These are phyloP conservation scores for Fusarium napiforme DNA, from an alignment of 2,329 filamentous ascomycete genomes.

Conservation along the genomic window DNA sequence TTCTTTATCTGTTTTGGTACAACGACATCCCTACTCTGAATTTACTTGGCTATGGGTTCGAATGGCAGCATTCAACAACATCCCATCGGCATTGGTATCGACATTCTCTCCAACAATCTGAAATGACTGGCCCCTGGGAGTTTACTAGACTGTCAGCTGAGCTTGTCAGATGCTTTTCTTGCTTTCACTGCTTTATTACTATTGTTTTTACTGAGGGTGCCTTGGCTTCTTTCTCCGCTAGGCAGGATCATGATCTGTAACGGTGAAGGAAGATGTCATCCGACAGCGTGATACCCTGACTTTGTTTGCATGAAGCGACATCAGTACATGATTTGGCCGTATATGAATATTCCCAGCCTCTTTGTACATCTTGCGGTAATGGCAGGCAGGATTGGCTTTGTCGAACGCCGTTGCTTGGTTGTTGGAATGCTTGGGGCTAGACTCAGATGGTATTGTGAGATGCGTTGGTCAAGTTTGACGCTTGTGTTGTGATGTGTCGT, in stretches of 20 bases:
- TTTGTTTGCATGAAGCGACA: constrained; percentile 35
- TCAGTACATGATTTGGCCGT: background rate
- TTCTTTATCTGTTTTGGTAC: constrained; percentile 5
- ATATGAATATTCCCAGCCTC: background rate
- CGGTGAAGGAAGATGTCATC: constrained; percentile 21
- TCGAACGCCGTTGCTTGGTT: background rate
- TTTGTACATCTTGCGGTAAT: background rate
- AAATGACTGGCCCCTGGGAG: constrained; percentile 1
- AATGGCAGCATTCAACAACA: constrained; percentile 32
- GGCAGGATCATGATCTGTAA: constrained; percentile 6
- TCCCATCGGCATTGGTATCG: constrained; percentile 5
- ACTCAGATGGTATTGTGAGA: constrained; percentile 15
- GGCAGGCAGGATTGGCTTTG: background rate
- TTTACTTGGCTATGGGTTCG: constrained; percentile 5
- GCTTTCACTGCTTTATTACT: background rate
- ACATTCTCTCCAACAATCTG: constrained; percentile 10
- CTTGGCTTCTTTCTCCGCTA: constrained; percentile 1
- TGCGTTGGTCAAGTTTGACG: constrained; percentile 21
- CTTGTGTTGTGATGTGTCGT: constrained; percentile 1
- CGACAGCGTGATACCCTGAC: constrained; percentile 43
- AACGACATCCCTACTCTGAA: constrained; percentile 36
- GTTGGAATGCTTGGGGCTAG: constrained; percentile 14
- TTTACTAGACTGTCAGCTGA: constrained; percentile 1
- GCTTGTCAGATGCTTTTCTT: constrained; percentile 29
- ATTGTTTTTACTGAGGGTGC: constrained; percentile 16